Percentiles rank a stretch among this genome's conserved stretches.
Evolutionary conservation across 139 green algal species (phyloP).

Genomic region (Chlorella sp.): DNA sequence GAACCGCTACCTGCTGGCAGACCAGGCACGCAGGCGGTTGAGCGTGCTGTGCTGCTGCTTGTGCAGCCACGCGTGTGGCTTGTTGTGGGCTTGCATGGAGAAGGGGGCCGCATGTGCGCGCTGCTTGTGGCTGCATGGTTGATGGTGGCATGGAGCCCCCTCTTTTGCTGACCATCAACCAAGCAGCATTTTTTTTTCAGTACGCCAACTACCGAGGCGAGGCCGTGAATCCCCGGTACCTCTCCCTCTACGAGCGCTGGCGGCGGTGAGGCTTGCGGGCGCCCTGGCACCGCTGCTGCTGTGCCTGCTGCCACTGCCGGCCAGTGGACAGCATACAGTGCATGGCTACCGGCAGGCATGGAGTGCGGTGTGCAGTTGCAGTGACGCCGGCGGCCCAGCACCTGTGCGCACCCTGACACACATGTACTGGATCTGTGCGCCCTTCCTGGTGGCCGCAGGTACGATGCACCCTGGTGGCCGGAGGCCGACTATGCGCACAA

Average conservation of each 20-base stretch:
- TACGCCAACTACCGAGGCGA: conserved; percentile 29
- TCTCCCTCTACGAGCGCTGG: conserved; percentile 42
- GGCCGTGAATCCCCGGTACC: conserved; percentile 68
- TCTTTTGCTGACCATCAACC: too few relatives aligned
- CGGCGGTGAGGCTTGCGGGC: too few relatives aligned
- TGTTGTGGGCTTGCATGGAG: too few relatives aligned
- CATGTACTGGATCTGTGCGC: not conserved
- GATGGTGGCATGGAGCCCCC: too few relatives aligned
- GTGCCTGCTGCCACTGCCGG: not conserved
- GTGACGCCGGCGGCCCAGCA: too few relatives aligned
- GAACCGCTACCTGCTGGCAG: conserved; percentile 43
- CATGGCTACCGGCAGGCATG: too few relatives aligned
- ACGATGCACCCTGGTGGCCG: conserved; percentile 45
- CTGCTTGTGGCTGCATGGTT: too few relatives aligned
- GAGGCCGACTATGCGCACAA: conserved; percentile 45
- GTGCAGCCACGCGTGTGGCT: too few relatives aligned
- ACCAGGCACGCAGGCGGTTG: conserved; percentile 36
- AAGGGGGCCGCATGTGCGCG: too few relatives aligned
- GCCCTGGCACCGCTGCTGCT: not conserved
- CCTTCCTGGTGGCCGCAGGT: not conserved
- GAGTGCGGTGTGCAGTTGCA: too few relatives aligned
- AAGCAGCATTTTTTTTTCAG: too few relatives aligned
- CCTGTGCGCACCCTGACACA: not conserved
- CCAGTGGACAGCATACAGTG: too few relatives aligned
- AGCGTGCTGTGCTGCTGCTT: not conserved